Base-by-base conservation (phyloP, 2,329 filamentous ascomycete genomes). In the Ophiocordyceps camponoti-leonardi region DNA sequence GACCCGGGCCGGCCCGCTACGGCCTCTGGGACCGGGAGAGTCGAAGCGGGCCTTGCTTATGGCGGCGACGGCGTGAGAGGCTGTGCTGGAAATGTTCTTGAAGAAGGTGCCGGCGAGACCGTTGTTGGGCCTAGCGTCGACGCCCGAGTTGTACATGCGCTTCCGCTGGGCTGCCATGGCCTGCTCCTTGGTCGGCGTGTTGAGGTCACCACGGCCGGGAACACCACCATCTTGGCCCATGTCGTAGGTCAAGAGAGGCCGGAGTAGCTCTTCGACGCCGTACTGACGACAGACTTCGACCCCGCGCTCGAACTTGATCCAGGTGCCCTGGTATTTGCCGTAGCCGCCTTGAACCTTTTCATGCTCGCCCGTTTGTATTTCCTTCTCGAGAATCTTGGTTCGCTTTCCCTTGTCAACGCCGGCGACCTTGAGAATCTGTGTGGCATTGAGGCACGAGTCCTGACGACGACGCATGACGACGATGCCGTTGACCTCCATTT, bases 341-440 rank as follows among this genome's bases (percentile, higher is more conserved):
- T 98, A 98, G 6, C 92, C 92, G 31, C 92, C 92, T 61, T 98
- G 92, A 3, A 98, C 90, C 64, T 98, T 98, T 62, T 98, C 92
- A 62, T 98, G 90, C 58, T 94, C 86, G 56, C 92, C 92, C 0
- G 84, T 92, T 51, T 94, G 78, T 48, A 98, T 94, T 63, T 98
- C 92, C 65, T 96, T 96, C 61, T 98, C 92, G 44, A 98, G 72
- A 8, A 96, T 93, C 64, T 96, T 96, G 48, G 92, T 96, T 54
- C 92, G 83, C 66, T 94, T 93, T 49, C 90, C 92, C 67, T 98
- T 98, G 59, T 95, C 90, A 49, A 98, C 87, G 44, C 88, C 88
- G 33, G 92, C 92, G 33, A 96, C 88, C 60, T 98, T 98, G 52
- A 98, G 76, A 52, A 98, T 96, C 63, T 98, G 92, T 0, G 92